These are phyloP conservation scores for Acanthamoeba healyi DNA, from an alignment of 208 protist species.

Conservation along the genomic window DNA sequence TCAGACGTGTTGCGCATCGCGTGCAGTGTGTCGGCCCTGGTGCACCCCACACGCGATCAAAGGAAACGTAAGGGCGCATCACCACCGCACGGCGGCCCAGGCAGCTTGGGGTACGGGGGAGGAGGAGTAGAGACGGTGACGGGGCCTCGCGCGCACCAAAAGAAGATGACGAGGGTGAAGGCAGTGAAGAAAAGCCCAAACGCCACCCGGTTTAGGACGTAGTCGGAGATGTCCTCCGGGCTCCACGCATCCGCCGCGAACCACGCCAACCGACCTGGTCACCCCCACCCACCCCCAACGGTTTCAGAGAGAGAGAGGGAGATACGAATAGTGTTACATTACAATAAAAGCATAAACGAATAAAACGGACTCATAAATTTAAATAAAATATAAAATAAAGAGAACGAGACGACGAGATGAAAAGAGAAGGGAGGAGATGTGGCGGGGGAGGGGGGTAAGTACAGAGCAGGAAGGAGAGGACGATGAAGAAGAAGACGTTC, in stretches of 20 bases:
- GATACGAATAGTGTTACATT: no score
- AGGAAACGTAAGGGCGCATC: neutral
- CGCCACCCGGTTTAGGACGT: conserved; percentile 6
- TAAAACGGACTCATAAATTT: neutral
- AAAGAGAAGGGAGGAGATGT: neutral
- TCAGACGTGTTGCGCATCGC: conserved; percentile 3
- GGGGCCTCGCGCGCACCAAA: conserved; percentile 5
- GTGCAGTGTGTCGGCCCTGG: conserved; percentile 38
- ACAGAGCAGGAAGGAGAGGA: conserved; percentile 36
- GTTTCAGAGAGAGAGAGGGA: no score
- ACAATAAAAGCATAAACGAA: no score
- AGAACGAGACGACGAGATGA: neutral
- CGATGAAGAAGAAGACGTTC: conserved; percentile 38
- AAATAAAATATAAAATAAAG: neutral
- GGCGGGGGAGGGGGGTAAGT: neutral
- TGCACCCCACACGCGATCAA: neutral
- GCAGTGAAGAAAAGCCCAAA: conserved; percentile 40
- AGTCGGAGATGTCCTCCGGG: conserved; percentile 15
- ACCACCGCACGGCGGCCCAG: no score
- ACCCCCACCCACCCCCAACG: no score
- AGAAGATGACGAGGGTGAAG: conserved; percentile 57
- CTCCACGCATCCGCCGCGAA: neutral
- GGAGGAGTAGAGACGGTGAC: neutral
- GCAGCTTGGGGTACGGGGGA: no score
- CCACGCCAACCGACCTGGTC: conserved; percentile 16